phyloP scores from a whole-genome alignment of 129 eudicot genomes.

The Ambrosia artemisiifolia region DNA sequence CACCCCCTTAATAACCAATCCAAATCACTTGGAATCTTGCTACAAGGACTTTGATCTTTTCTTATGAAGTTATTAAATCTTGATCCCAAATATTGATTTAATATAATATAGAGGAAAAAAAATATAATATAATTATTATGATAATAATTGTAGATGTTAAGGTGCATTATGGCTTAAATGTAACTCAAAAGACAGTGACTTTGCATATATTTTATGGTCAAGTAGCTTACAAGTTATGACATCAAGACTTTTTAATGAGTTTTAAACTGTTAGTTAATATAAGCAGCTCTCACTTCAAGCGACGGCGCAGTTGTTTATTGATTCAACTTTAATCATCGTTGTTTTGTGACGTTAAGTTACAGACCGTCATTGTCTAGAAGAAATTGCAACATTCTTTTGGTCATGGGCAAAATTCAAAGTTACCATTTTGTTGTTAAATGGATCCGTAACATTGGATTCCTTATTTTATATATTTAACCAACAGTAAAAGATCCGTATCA shows the following conservation, averaged over 20 bases:
- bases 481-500: neutral
- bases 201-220: conserved; percentile 12
- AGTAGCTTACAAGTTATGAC: conserved; percentile 17
- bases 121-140: neutral
- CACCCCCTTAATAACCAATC: neutral
- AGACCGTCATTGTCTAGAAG: conserved; percentile 2
- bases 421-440: neutral
- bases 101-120: no score
- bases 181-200: neutral
- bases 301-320: neutral
- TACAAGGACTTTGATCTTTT: neutral
- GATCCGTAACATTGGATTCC: conserved; percentile 4
- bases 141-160: neutral
- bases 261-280: neutral
- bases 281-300: conserved; percentile 1
- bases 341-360: conserved; percentile 7
- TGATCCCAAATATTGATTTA: neutral
- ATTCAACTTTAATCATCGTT: conserved; percentile 4
- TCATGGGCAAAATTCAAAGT: neutral
- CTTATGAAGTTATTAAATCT: conserved; percentile 1
- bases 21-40: conserved; percentile 5
- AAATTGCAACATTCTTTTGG: neutral
- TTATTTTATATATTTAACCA: neutral
- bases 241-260: neutral
- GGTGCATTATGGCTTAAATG: conserved; percentile 15